A percentile compares a stretch with the other conserved stretches of the same genome.
Conservation (phyloP, 352 stramenopile species). For the Globisporangium rhizosaccharum region DNA sequence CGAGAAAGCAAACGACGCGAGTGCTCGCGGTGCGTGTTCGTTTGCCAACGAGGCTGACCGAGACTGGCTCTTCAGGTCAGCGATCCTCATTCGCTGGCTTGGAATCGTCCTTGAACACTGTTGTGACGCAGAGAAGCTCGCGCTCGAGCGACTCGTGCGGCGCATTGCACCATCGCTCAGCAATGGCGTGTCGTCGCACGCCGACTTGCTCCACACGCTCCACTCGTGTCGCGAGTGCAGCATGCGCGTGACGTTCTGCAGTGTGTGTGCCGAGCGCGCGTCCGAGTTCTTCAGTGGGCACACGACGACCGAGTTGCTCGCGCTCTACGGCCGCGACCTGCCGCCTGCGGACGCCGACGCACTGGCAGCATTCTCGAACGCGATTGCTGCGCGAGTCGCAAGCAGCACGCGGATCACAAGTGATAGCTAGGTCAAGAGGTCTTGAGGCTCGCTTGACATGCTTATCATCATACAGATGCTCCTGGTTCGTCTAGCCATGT, state of each 20-base stretch:
- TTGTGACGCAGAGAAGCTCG: slow-evolving; percentile 37
- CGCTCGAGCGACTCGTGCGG: slow-evolving; percentile 51
- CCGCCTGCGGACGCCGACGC: slow-evolving; percentile 40
- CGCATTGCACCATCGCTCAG: slow-evolving; percentile 61
- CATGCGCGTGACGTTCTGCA: slow-evolving; percentile 49
- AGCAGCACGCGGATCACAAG: slow-evolving; percentile 20
- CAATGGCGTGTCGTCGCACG: slow-evolving; percentile 44
- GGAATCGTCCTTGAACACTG: not conserved
- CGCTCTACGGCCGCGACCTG: slow-evolving; percentile 50
- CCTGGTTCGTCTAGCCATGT: too few species aligned
- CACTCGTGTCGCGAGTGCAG: slow-evolving; percentile 49
- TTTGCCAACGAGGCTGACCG: not conserved
- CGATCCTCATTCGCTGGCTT: not conserved
- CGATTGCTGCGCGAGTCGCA: slow-evolving; percentile 35
- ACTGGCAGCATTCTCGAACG: slow-evolving; percentile 34
- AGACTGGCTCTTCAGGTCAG: too few species aligned
- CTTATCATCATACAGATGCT: too few species aligned
- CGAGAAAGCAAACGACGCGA: slow-evolving; percentile 32
- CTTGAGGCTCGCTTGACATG: too few species aligned
- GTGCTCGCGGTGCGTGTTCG: slow-evolving; percentile 21
- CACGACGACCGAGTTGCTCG: slow-evolving; percentile 40
- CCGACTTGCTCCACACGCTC: slow-evolving; percentile 52
- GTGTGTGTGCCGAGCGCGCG: slow-evolving; percentile 32
- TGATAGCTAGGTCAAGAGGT: not conserved
- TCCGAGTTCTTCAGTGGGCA: slow-evolving; percentile 65